Evolutionary conservation across 2,329 filamentous ascomycete genomes (phyloP).

Genomic region (Arthrobotrys sphaeroides): DNA sequence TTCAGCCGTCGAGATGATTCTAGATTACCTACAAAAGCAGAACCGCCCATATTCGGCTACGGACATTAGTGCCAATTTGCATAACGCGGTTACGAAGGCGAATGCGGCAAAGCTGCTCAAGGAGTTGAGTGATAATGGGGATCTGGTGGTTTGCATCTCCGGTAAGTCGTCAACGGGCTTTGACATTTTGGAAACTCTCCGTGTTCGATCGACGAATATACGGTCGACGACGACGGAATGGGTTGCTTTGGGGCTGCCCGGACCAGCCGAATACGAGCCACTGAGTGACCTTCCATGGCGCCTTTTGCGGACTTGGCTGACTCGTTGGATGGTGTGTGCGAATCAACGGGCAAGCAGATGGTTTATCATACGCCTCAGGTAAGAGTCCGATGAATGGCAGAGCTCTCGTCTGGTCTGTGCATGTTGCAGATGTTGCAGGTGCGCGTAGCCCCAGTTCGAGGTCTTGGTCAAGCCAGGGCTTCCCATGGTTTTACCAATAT

Average conservation of each 20-base stretch:
- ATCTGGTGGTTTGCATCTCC: slow-evolving; percentile 69
- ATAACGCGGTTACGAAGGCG: slow-evolving; percentile 70
- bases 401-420: slow-evolving; percentile 52
- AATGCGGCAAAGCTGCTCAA: slow-evolving; percentile 71
- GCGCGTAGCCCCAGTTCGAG: slow-evolving; percentile 26
- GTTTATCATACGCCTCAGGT: slow-evolving; percentile 67
- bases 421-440: slow-evolving; percentile 42
- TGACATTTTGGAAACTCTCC: slow-evolving; percentile 37
- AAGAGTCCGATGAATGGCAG: slow-evolving; percentile 30
- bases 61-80: slow-evolving; percentile 70
- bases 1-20: slow-evolving; percentile 59
- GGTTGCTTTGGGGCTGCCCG: slow-evolving; percentile 3
- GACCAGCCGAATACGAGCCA: slow-evolving; percentile 38
- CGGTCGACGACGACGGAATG: background rate
- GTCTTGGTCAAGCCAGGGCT: slow-evolving; percentile 41
- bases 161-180: slow-evolving; percentile 61
- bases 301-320: slow-evolving; percentile 39
- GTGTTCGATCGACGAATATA: slow-evolving; percentile 42
- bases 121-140: slow-evolving; percentile 70
- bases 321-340: slow-evolving; percentile 7
- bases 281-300: slow-evolving; percentile 2
- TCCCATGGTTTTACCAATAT: slow-evolving; percentile 44
- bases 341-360: slow-evolving; percentile 67
- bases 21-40: slow-evolving; percentile 60
- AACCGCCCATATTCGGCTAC: slow-evolving; percentile 63